Conservation (phyloP, 129 eudicot genomes). For the Flaveria trinervia region DNA sequence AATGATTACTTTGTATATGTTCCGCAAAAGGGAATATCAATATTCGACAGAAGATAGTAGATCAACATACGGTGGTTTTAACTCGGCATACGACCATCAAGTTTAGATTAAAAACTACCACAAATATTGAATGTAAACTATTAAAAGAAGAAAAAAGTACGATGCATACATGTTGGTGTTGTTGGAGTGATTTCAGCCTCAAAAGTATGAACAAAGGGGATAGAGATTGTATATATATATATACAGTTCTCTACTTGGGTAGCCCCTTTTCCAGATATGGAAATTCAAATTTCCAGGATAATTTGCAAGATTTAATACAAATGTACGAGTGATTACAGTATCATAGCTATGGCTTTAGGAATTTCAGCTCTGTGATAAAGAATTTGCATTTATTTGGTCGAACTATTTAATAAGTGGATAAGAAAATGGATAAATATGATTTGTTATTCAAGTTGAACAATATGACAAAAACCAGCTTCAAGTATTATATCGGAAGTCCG, state of each 20-base stretch:
- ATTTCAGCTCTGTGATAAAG: background rate
- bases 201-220: no score
- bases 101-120: no score
- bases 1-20: no score
- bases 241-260: no score
- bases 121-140: background rate
- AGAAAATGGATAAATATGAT: background rate
- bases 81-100: no score
- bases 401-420: background rate
- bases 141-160: no score
- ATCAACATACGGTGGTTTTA: no score
- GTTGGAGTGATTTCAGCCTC: no score
- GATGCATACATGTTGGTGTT: background rate
- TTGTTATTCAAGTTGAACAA: background rate
- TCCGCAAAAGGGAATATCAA: no score
- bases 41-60: no score
- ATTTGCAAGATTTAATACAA: slow-evolving; percentile 3
- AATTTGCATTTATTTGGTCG: background rate
- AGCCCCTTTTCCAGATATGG: background rate
- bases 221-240: no score
- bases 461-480: slow-evolving; percentile 14
- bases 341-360: background rate
- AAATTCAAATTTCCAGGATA: background rate
- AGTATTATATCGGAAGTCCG: background rate
- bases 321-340: background rate